Evolutionary conservation across 1,284 basidiomycete genomes (phyloP).

Genomic region (Moesziomyces sp.): DNA sequence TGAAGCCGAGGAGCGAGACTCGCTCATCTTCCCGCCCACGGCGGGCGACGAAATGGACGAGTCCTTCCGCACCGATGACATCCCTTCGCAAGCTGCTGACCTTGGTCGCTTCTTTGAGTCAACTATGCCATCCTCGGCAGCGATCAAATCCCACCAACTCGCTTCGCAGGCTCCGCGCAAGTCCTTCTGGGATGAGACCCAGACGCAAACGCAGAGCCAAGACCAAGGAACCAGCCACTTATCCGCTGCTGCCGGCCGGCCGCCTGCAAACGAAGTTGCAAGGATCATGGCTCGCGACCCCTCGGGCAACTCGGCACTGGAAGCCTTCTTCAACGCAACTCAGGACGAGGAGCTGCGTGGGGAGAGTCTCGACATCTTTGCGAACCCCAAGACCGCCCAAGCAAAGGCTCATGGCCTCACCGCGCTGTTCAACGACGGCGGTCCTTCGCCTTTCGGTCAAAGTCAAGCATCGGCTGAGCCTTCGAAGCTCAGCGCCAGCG

Average conservation of each 20-base stretch:
- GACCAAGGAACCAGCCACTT: slow-evolving; percentile 15
- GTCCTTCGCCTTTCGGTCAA: slow-evolving; percentile 22
- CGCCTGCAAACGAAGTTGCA: slow-evolving; percentile 5
- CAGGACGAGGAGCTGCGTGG: slow-evolving; percentile 50
- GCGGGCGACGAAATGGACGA: slow-evolving; percentile 34
- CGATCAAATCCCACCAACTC: background rate
- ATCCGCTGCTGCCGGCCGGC: slow-evolving; percentile 4
- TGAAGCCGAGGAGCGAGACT: slow-evolving; percentile 11
- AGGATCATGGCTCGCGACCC: slow-evolving; percentile 18
- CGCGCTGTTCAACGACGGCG: slow-evolving; percentile 50
- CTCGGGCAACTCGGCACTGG: slow-evolving; percentile 55
- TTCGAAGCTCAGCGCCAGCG: slow-evolving; percentile 2
- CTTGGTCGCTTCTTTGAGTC: slow-evolving; percentile 55
- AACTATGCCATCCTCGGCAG: slow-evolving; percentile 33
- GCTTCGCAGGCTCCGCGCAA: slow-evolving; percentile 18
- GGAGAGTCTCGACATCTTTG: slow-evolving; percentile 58
- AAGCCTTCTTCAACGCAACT: slow-evolving; percentile 62
- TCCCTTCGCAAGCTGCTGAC: slow-evolving; percentile 44
- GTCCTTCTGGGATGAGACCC: slow-evolving; percentile 34
- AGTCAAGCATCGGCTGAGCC: background rate
- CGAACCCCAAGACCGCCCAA: slow-evolving; percentile 37
- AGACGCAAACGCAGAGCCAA: slow-evolving; percentile 25
- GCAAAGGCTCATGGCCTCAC: slow-evolving; percentile 52
- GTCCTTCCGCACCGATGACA: slow-evolving; percentile 47
- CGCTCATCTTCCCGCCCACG: slow-evolving; percentile 14